phyloP scores from a whole-genome alignment of 768 basidiomycete genomes.

The Lepiota venenata region DNA sequence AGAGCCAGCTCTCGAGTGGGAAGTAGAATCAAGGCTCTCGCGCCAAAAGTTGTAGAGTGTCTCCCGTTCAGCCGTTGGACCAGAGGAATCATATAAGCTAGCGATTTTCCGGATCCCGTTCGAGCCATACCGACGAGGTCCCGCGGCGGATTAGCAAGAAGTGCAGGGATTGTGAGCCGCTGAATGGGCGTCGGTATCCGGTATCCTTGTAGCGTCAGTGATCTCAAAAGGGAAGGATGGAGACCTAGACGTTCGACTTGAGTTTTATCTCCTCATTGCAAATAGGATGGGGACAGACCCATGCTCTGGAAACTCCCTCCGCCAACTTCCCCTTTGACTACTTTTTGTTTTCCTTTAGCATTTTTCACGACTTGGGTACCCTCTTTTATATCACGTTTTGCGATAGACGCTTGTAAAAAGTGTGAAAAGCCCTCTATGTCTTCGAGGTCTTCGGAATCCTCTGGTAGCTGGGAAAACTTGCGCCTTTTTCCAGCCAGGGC shows the following conservation, averaged over 20 bases:
- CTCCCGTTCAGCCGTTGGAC: constrained; percentile 81
- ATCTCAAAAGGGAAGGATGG: constrained; percentile 77
- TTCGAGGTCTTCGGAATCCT: constrained; percentile 33
- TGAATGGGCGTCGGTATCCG: constrained; percentile 97
- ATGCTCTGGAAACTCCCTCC: constrained; percentile 97
- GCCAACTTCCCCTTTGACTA: constrained; percentile 75
- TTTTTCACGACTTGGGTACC: constrained; percentile 79
- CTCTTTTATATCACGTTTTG: constrained; percentile 67
- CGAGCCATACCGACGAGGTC: constrained; percentile 98
- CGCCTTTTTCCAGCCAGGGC: constrained; percentile 50
- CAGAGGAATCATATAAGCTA: constrained; percentile 93
- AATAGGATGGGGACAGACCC: constrained; percentile 50
- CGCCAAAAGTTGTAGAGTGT: constrained; percentile 78
- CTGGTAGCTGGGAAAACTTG: constrained; percentile 18
- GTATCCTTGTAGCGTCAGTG: constrained; percentile 89
- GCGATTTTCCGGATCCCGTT: constrained; percentile 96
- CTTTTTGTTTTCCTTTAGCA: constrained; percentile 67
- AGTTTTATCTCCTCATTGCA: background rate
- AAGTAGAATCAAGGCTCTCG: constrained; percentile 83
- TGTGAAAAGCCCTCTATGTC: constrained; percentile 61
- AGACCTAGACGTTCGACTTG: constrained; percentile 50
- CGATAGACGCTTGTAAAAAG: constrained; percentile 66
- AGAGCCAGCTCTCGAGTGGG: constrained; percentile 94
- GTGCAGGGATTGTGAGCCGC: constrained; percentile 80
- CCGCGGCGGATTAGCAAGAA: constrained; percentile 79